phyloP scores from a whole-genome alignment of 2,329 filamentous ascomycete species.

The Sclerotinia nivalis region DNA sequence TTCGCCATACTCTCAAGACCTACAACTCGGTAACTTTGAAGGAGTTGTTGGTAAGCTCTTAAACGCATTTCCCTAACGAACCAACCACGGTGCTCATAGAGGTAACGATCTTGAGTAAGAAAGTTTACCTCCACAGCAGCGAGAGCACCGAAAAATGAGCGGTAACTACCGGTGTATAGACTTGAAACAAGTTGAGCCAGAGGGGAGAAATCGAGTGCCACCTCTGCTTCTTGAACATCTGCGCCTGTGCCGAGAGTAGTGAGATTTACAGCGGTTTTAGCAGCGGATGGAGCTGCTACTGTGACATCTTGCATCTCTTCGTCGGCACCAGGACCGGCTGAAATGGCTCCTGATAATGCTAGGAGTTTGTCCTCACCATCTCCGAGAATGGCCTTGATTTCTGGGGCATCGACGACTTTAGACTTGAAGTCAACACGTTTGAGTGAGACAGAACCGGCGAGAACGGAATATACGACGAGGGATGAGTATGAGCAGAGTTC shows the following conservation, averaged over 20 bases:
- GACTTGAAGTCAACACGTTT: constrained; percentile 99
- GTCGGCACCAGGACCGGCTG: constrained; percentile 78
- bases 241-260: constrained; percentile 73
- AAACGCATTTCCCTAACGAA: constrained; percentile 98
- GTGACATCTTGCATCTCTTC: constrained; percentile 70
- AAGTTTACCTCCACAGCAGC: constrained; percentile 92
- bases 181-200: constrained; percentile 86
- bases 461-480: constrained; percentile 91
- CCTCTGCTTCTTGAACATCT: constrained; percentile 76
- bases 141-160: constrained; percentile 87
- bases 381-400: constrained; percentile 96
- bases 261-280: constrained; percentile 79
- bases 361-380: constrained; percentile 85
- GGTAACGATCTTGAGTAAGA: constrained; percentile 88
- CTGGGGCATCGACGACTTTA: constrained; percentile 96
- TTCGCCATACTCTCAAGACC: constrained; percentile 96
- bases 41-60: constrained; percentile 91
- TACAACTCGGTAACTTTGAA: constrained; percentile 96
- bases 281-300: constrained; percentile 52
- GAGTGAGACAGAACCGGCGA: constrained; percentile 89
- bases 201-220: constrained; percentile 83
- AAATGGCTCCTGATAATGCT: constrained; percentile 76
- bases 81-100: constrained; percentile 95
- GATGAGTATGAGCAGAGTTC: constrained; percentile 96
- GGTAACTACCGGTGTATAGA: constrained; percentile 92